Evolutionary conservation across 2,329 filamentous ascomycete genomes (phyloP), one percentile per base, ranked within the genome.

Genomic region (Nemania abortiva): DNA sequence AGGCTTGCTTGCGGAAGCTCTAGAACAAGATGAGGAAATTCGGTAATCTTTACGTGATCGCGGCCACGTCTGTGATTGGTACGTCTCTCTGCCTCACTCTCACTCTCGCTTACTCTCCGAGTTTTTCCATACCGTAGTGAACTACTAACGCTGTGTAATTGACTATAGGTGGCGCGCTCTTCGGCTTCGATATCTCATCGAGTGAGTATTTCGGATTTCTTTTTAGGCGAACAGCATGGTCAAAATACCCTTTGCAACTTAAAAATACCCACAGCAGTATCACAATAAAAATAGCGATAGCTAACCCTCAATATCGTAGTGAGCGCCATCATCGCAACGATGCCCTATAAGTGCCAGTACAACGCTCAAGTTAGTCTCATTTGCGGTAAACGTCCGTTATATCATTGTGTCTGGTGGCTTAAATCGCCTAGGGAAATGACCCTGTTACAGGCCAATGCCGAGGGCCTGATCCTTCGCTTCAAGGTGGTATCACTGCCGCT

Each of bases 401-500:
- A 10, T 24, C 10, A 29, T 15, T 2, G 11, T 31, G 50, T 11
- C 27, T 20, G n/a, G n/a, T 37, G 13, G 34, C 29, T 54, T 9
- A 54, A 5, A 20, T 15, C n/a, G 29, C 2, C n/a, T 55, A 74
- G 70, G 76, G 76, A 39, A 76, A 76, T 37, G 71, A 75, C 61
- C 74, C 74, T 0, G 50, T 56, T 4, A 77, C 71, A 24, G 72
- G 73, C 34, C 29, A 69, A 50, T 89, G 86, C 77, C 84, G 81
- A 18, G 89, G 89, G 39, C 88, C 88, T 3, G 78, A 76, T 13
- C 77, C 82, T 47, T 77, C 80, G 64, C 80, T 84, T 0, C 87
- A 89, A 77, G 89, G 89, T 70, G 89, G 88, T 56, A 92, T 93
- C 75, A 90, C 88, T 0, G 90, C 91, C 24, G 83, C 89, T 57